Evolutionary conservation across 495 filamentous ascomycete species (phyloP).

Genomic region (Xylaria venustula): DNA sequence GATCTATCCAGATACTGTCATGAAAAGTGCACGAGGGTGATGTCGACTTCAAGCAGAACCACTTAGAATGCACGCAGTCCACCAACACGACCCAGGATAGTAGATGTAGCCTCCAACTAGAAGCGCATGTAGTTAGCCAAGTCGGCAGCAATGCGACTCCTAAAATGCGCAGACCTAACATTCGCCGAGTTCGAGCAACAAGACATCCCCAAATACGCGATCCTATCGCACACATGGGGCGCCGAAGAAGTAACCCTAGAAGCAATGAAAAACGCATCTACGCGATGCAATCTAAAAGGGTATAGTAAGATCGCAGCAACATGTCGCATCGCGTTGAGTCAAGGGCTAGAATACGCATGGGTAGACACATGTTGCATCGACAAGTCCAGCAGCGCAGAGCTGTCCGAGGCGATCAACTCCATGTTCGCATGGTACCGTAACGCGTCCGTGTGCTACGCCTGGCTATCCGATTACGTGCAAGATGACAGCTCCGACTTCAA

Average conservation of each 20-base stretch:
- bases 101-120: neutral
- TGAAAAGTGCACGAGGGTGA: too few species aligned
- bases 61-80: neutral
- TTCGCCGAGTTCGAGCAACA: conserved; percentile 31
- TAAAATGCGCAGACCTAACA: conserved; percentile 26
- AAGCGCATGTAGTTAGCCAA: too few species aligned
- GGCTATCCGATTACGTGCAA: conserved; percentile 29
- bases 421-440: conserved; percentile 40
- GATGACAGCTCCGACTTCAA: conserved; percentile 4
- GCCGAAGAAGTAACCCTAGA: conserved; percentile 28
- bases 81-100: neutral
- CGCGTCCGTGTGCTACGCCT: conserved; percentile 35
- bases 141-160: conserved; percentile 27
- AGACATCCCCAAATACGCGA: conserved; percentile 29
- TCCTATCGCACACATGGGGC: conserved; percentile 36
- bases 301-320: conserved; percentile 25
- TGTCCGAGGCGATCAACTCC: conserved; percentile 41
- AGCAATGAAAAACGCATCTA: conserved; percentile 21
- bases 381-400: conserved; percentile 39
- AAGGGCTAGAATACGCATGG: conserved; percentile 26
- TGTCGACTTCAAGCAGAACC: too few species aligned
- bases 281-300: conserved; percentile 11
- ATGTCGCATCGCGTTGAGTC: conserved; percentile 15
- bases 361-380: conserved; percentile 44
- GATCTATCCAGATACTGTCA: too few species aligned